Base-by-base conservation (phyloP, 768 basidiomycete genomes). In the Amanita pseudoporphyria region DNA sequence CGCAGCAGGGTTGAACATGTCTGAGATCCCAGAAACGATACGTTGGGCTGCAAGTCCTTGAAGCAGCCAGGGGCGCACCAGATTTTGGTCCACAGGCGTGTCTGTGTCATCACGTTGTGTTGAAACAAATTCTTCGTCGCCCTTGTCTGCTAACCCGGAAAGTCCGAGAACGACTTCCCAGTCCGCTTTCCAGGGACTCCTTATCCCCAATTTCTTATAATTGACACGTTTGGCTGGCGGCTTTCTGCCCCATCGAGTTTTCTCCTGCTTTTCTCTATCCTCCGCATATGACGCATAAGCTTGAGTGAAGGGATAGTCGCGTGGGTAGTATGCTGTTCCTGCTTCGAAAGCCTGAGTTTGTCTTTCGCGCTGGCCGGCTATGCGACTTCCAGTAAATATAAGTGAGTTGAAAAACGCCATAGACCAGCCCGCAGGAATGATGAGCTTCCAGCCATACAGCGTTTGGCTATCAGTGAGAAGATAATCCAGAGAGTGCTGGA, bases 341-440 rank as follows among this genome's bases (percentile, higher is more conserved):
- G 87, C 81, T 65, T 97, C 95, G 57, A 87, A 90, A 33, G 78
- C 71, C 57, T 95, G 91, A 4, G 81, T 82, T 56, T 76, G 75
- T 30, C 84, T 78, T 60, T 97, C 91, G 24, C 83, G 79, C 58
- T 93, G 84, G 2, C 94, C 95, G 5, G 77, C 87, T 14, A 95
- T 74, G 6, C 91, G 83, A 1, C 87, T 88, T 18, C 87, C 85
- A 0, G 93, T 92, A 62, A 80, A 82, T 3, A 75, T 73, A 44
- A 99, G 75, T 2, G 93, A 94, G 35, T 73, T 74, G 54, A 88
- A 80, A 67, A 98, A 91, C 1, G 93, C 74, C 84, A 92, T 95
- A 0, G 78, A 76, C 92, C 93, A 98, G 10, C 90, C 92, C 1
- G 79, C 71, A 3, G 95, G 95, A 28, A 95, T 62, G 40, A 96